phyloP scores from a whole-genome alignment of 495 filamentous ascomycete species.

The Penicillium longicatenatum region DNA sequence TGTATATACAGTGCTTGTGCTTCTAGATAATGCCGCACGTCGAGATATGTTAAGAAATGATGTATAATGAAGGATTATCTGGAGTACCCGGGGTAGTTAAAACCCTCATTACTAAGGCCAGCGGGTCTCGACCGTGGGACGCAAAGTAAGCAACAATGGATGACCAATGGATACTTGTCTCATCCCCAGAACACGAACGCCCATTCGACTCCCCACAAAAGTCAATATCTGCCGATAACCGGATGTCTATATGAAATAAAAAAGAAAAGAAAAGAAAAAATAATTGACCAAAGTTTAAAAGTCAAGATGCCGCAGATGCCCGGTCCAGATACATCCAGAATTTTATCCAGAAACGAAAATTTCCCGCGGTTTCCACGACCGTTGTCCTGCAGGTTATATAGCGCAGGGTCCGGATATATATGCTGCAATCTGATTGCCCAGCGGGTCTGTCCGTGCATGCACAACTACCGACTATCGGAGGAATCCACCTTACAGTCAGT shows the following conservation, averaged over 20 bases:
- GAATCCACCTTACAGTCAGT: neutral
- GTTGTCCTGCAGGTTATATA: neutral
- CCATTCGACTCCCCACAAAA: slow-evolving; percentile 7
- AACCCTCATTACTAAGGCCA: neutral
- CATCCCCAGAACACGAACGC: slow-evolving; percentile 12
- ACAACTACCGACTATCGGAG: neutral
- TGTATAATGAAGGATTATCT: too few species aligned
- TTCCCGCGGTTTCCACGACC: too few species aligned
- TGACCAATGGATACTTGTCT: neutral
- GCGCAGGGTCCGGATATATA: neutral
- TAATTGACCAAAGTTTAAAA: neutral
- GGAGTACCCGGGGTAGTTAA: neutral
- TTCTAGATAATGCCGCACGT: too few species aligned
- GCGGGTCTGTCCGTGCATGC: neutral
- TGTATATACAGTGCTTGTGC: too few species aligned
- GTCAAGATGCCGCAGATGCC: neutral
- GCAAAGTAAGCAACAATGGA: too few species aligned
- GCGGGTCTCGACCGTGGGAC: slow-evolving; percentile 3
- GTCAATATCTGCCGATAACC: slow-evolving; percentile 1
- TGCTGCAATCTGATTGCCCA: neutral
- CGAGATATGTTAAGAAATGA: too few species aligned
- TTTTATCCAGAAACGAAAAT: too few species aligned
- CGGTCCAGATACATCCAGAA: neutral
- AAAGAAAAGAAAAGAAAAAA: too few species aligned
- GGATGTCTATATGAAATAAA: neutral